Evolutionary conservation across 208 protist genomes (phyloP).

Genomic region (Crithidia sp.): DNA sequence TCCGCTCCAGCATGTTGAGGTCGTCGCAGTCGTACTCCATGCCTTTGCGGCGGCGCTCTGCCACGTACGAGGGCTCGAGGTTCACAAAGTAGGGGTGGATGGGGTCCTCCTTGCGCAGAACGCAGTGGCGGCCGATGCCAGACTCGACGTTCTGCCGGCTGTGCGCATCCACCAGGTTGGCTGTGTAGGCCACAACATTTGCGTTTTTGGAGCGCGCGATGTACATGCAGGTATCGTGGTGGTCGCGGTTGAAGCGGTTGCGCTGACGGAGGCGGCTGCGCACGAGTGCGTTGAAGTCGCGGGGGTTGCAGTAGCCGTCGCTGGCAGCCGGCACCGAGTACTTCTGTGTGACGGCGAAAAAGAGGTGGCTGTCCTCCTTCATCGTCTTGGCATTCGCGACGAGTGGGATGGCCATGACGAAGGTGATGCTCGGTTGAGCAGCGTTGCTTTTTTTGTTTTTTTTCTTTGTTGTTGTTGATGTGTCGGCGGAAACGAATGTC

Average conservation of each 20-base stretch:
- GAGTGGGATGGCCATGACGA: constrained; percentile 16
- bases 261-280: constrained; percentile 49
- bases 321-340: constrained; percentile 40
- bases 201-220: constrained; percentile 82
- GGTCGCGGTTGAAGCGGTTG: constrained; percentile 68
- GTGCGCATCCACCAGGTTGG: constrained; percentile 35
- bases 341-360: constrained; percentile 26
- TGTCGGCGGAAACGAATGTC: too few relatives aligned
- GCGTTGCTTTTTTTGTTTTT: constrained; percentile 15
- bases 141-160: constrained; percentile 24
- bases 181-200: constrained; percentile 82
- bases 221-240: constrained; percentile 82
- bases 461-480: not conserved
- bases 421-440: too few relatives aligned
- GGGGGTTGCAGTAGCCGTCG: constrained; percentile 26
- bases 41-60: constrained; percentile 43
- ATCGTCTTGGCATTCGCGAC: constrained; percentile 24
- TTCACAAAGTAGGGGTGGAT: constrained; percentile 80
- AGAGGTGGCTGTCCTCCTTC: constrained; percentile 39
- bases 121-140: constrained; percentile 39
- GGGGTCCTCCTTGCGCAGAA: constrained; percentile 47
- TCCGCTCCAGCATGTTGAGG: constrained; percentile 74
- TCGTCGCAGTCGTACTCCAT: constrained; percentile 61
- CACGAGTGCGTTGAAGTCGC: constrained; percentile 45
- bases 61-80: constrained; percentile 68